Conservation (phyloP, 148 eudicot genomes). For the Spergularia bocconei region DNA sequence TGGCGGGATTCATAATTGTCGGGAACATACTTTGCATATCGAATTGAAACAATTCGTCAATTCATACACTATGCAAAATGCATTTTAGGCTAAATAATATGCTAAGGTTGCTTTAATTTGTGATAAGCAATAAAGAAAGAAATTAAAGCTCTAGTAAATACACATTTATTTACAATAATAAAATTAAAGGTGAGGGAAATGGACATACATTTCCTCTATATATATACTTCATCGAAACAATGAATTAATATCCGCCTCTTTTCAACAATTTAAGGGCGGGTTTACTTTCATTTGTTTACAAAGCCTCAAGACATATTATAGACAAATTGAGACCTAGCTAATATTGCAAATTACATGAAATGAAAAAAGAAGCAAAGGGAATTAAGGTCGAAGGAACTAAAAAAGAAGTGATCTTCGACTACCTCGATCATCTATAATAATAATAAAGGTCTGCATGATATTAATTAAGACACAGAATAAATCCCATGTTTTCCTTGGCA, state of each 20-base stretch:
- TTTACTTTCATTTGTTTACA: background rate
- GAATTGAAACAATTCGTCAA: too few relatives aligned
- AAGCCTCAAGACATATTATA: conserved; percentile 2
- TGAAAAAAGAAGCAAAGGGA: background rate
- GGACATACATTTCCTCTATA: too few relatives aligned
- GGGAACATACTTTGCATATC: too few relatives aligned
- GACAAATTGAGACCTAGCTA: conserved; percentile 2
- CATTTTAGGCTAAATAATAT: too few relatives aligned
- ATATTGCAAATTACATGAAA: background rate
- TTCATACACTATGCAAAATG: too few relatives aligned
- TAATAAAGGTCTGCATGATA: background rate
- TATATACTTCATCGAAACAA: too few relatives aligned
- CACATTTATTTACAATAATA: too few relatives aligned
- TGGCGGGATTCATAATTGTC: too few relatives aligned
- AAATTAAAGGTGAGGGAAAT: too few relatives aligned
- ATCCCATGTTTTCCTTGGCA: conserved; percentile 1
- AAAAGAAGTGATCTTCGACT: background rate
- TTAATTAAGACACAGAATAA: background rate
- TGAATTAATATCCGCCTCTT: conserved; percentile 6
- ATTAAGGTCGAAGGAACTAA: background rate
- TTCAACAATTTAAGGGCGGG: background rate
- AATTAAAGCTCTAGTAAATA: too few relatives aligned
- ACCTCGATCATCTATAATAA: background rate
- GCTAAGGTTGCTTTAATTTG: too few relatives aligned
- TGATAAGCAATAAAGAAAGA: too few relatives aligned